A percentile compares a stretch with the other conserved stretches of the same genome.
Evolutionary conservation across 2,329 filamentous ascomycete genomes (phyloP).

Genomic region (Metarhizium brunneum): DNA sequence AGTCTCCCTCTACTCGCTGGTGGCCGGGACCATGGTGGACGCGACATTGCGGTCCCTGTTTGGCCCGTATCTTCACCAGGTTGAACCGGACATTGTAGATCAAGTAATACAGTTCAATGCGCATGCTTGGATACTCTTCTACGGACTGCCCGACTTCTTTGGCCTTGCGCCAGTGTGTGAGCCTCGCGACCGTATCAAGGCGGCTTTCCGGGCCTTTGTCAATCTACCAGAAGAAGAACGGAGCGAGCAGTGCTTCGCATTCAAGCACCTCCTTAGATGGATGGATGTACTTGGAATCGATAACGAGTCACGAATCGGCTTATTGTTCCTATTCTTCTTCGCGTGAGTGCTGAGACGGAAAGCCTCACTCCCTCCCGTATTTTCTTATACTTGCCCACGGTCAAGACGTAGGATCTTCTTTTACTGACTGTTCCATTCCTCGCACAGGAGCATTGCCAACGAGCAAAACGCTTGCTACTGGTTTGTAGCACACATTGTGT

Average conservation of each 20-base stretch:
- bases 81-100: background rate
- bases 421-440: too few species aligned
- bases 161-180: background rate
- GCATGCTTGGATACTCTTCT: background rate
- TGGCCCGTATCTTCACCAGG: background rate
- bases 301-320: background rate
- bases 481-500: background rate
- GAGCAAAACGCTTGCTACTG: conserved; percentile 1
- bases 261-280: background rate
- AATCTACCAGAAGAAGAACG: background rate
- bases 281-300: background rate
- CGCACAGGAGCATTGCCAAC: background rate
- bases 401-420: too few species aligned
- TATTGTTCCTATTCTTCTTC: background rate
- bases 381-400: too few species aligned
- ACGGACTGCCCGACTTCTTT: background rate
- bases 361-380: too few species aligned
- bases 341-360: background rate
- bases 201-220: background rate
- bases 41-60: background rate
- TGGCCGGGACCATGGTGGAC: background rate
- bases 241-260: background rate
- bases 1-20: background rate
- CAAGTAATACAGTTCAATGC: background rate
- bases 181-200: background rate